These are phyloP conservation scores for Pleurotus tuoliensis DNA, from an alignment of 768 basidiomycete species.

Conservation along the genomic window DNA sequence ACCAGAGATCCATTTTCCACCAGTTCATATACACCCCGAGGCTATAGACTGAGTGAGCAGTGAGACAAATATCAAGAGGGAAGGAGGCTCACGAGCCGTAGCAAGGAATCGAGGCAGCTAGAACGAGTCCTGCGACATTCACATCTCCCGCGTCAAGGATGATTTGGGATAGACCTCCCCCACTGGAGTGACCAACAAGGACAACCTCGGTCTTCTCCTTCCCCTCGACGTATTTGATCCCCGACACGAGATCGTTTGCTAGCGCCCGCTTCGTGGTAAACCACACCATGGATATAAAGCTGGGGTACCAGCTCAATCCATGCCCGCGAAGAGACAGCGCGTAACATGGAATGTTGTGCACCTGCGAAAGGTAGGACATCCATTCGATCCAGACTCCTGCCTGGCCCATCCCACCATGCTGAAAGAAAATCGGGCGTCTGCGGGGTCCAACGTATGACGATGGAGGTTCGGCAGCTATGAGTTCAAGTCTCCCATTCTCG, in stretches of 20 bases:
- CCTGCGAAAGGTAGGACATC: conserved; percentile 2
- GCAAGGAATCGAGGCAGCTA: neutral
- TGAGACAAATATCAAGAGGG: neutral
- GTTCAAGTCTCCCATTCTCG: neutral
- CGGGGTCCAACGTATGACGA: neutral
- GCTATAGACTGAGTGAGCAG: neutral
- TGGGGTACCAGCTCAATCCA: conserved; percentile 4
- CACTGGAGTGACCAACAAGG: conserved; percentile 1
- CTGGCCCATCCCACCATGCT: neutral
- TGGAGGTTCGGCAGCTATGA: neutral
- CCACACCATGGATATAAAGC: neutral
- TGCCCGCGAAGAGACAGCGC: neutral
- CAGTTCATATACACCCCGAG: neutral
- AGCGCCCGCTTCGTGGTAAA: neutral
- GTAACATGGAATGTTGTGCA: neutral
- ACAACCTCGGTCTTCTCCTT: neutral
- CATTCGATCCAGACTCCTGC: conserved; percentile 5
- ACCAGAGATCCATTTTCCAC: conserved; percentile 1
- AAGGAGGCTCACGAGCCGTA: neutral
- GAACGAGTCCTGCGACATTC: neutral
- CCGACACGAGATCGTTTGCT: neutral
- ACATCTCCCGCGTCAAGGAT: neutral
- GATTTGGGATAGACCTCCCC: conserved; percentile 1
- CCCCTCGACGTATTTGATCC: neutral
- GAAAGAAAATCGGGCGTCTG: neutral